Percentiles rank a stretch among this genome's conserved stretches.
Conservation (phyloP, 352 stramenopile genomes). For the Blastocystis sp. region DNA sequence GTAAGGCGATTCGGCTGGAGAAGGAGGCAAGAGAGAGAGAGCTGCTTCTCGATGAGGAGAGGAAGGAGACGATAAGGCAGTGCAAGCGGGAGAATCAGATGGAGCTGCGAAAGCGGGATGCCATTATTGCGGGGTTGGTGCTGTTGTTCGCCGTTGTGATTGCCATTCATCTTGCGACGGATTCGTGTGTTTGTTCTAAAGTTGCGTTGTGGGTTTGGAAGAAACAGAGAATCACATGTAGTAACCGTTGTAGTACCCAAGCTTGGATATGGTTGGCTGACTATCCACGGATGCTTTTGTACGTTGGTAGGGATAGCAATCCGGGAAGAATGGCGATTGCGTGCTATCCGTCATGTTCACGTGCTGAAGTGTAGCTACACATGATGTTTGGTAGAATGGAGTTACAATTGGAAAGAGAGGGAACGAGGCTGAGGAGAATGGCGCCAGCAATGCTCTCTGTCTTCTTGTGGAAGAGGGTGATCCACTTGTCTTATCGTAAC, state of each 20-base stretch:
- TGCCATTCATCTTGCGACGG: neutral
- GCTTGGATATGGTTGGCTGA: neutral
- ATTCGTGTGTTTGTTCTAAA: neutral
- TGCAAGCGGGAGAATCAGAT: too few species aligned
- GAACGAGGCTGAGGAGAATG: neutral
- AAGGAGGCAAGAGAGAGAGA: too few species aligned
- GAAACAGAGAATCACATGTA: neutral
- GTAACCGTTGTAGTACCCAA: neutral
- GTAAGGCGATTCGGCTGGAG: too few species aligned
- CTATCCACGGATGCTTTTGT: neutral
- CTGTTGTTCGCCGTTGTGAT: too few species aligned
- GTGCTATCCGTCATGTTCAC: neutral
- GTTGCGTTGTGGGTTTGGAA: neutral
- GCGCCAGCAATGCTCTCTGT: neutral
- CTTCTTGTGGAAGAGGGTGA: constrained; percentile 15
- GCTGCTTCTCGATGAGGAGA: too few species aligned
- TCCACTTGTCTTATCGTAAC: constrained; percentile 11
- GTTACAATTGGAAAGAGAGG: neutral
- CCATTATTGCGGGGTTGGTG: too few species aligned
- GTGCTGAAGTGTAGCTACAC: constrained; percentile 4
- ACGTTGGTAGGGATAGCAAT: constrained; percentile 2
- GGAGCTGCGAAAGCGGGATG: too few species aligned
- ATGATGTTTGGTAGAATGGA: neutral
- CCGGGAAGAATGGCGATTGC: neutral
- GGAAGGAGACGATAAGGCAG: too few species aligned